Evolutionary conservation across 345 rosid genomes (phyloP).

Genomic region (Erucastrum elatum): DNA sequence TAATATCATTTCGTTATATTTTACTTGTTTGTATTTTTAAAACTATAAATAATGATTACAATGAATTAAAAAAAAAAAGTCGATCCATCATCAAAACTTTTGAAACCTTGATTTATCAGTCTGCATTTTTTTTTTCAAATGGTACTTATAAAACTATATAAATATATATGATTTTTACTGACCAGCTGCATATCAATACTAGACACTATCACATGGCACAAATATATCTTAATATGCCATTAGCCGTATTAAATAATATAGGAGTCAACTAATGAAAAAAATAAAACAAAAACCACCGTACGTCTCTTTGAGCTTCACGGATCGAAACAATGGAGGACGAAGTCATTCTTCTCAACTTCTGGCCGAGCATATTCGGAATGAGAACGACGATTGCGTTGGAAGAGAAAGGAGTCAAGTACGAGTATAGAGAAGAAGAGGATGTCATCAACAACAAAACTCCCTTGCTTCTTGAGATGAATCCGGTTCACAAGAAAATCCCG

Average conservation of each 20-base stretch:
- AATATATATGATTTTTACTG: not conserved
- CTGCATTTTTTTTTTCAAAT: too few relatives aligned
- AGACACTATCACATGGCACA: not conserved
- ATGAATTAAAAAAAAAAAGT: too few relatives aligned
- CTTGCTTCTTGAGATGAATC: slow-evolving; percentile 33
- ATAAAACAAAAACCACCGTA: not conserved
- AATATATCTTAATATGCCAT: not conserved
- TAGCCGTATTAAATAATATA: not conserved
- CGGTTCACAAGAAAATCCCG: slow-evolving; percentile 24
- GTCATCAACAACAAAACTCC: slow-evolving; percentile 14
- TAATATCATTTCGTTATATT: not conserved
- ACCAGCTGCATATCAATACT: not conserved
- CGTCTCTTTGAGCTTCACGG: not conserved
- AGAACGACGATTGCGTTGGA: slow-evolving; percentile 26
- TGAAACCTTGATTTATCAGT: too few relatives aligned
- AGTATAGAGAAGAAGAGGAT: slow-evolving; percentile 20
- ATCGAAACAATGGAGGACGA: not conserved
- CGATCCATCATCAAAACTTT: too few relatives aligned
- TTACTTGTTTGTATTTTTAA: too few relatives aligned
- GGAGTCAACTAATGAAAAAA: not conserved
- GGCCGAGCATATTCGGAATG: slow-evolving; percentile 27
- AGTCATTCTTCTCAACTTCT: not conserved
- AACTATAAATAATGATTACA: too few relatives aligned
- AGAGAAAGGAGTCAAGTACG: slow-evolving; percentile 31
- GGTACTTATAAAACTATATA: not conserved